These are phyloP conservation scores for Raphanus sativus DNA, from an alignment of 345 rosid species.

Conservation along the genomic window DNA sequence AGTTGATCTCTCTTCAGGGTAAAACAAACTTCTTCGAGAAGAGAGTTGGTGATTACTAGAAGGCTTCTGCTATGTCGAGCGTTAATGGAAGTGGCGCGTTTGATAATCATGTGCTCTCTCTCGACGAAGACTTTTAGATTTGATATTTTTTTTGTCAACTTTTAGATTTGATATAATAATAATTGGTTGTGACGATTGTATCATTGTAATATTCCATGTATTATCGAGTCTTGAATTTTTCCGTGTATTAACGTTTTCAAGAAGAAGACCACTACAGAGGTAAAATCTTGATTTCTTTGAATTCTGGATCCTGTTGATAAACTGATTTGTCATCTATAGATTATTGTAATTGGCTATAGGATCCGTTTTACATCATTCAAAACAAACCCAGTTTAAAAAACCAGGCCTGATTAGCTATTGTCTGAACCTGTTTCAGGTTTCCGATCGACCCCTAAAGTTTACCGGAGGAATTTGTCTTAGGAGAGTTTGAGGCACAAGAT, in stretches of 20 bases:
- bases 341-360: background rate
- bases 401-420: too few relatives aligned
- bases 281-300: background rate
- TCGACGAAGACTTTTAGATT: constrained; percentile 71
- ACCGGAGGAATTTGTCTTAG: background rate
- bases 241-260: background rate
- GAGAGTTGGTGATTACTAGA: constrained; percentile 67
- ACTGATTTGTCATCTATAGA: background rate
- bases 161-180: background rate
- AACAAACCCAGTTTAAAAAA: too few relatives aligned
- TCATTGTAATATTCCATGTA: constrained; percentile 26
- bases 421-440: too few relatives aligned
- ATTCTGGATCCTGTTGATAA: background rate
- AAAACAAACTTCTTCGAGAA: constrained; percentile 89
- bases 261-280: background rate
- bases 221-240: background rate
- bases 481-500: background rate
- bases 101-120: constrained; percentile 58
- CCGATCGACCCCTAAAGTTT: background rate
- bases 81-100: constrained; percentile 47
- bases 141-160: too few relatives aligned
- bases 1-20: constrained; percentile 76
- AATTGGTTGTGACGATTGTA: background rate
- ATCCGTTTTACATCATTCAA: background rate
- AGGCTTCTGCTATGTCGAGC: constrained; percentile 73